Evolutionary conservation across 2,329 filamentous ascomycete species (phyloP), one percentile per base, ranked within the genome.

Genomic region (Phyllosticta paracitricarpa): DNA sequence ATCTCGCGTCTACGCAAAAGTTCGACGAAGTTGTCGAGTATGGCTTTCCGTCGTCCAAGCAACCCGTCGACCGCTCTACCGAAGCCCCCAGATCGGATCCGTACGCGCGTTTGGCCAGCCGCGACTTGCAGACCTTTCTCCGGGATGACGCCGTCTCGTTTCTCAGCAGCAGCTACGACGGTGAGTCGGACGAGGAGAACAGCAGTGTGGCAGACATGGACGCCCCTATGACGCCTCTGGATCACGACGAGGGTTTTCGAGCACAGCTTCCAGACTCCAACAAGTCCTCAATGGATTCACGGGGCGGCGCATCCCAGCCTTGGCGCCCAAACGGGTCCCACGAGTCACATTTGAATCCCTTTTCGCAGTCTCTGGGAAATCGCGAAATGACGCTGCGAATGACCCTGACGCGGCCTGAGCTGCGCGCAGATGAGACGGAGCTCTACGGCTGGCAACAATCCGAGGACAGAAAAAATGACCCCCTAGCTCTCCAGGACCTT

Each of bases 11-110:
- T 1, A 89, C 92, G 0, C 89, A 96, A 66, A 96, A 96, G 71
- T 97, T 97, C 67, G 93, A 97, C 71, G 93, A 97, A 74, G 91
- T 90, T 1, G 84, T 97, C 58, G 89, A 96, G 71, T 97, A 95
- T 73, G 93, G 93, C 0, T 97, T 97, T 68, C 91, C 91, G 0
- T 85, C 87, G 0, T 78, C 56, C 40, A 56, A 56, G 54, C 58
- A 51, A 22, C 58, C 58, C 9, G 51, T 53, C 10, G 55, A 54
- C n/a, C 58, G 54, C 25, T 48, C 40, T 6, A 17, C 40, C 17
- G 40, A 48, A n/a, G 40, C 40, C 7, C 40, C 40, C 7, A 48
- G 40, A n/a, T 30, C 51, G 30, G 55, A 48, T 14, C 26, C 53
- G 54, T 73, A 77, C 63, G 70, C 72, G 54, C 72, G 71, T 57